Percentiles rank a stretch among this genome's conserved stretches.
Conservation (phyloP, 495 filamentous ascomycete species). For the Penicillium crystallinum region DNA sequence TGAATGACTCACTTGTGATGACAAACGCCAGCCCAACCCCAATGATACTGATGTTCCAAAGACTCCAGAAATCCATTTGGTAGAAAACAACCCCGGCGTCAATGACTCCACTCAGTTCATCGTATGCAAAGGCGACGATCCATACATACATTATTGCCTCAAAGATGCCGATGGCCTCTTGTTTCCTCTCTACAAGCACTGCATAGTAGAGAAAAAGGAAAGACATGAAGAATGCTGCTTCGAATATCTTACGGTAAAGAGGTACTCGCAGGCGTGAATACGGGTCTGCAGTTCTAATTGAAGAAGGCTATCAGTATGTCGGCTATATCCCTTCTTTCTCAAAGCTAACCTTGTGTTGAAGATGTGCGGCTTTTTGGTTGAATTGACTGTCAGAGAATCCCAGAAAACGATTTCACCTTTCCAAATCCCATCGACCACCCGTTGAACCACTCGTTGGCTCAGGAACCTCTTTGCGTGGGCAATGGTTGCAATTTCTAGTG, state of each 20-base stretch:
- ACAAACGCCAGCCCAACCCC: constrained; percentile 72
- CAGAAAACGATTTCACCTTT: constrained; percentile 89
- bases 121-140: constrained; percentile 84
- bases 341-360: constrained; percentile 60
- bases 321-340: background rate
- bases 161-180: constrained; percentile 42
- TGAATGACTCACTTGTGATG: constrained; percentile 56
- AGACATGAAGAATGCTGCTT: constrained; percentile 79
- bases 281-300: constrained; percentile 61
- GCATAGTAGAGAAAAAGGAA: constrained; percentile 81
- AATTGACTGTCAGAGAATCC: constrained; percentile 71
- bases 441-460: constrained; percentile 78
- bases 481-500: constrained; percentile 83
- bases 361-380: constrained; percentile 73
- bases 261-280: constrained; percentile 83
- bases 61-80: constrained; percentile 81
- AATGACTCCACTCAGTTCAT: constrained; percentile 75
- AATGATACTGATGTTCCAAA: constrained; percentile 86
- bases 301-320: constrained; percentile 7
- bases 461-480: constrained; percentile 89
- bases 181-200: constrained; percentile 63
- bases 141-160: constrained; percentile 55
- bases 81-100: constrained; percentile 84
- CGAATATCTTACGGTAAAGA: constrained; percentile 86
- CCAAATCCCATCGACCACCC: constrained; percentile 87